Evolutionary conservation across 345 rosid species (phyloP).

Genomic region (Leavenworthia alabamica): DNA sequence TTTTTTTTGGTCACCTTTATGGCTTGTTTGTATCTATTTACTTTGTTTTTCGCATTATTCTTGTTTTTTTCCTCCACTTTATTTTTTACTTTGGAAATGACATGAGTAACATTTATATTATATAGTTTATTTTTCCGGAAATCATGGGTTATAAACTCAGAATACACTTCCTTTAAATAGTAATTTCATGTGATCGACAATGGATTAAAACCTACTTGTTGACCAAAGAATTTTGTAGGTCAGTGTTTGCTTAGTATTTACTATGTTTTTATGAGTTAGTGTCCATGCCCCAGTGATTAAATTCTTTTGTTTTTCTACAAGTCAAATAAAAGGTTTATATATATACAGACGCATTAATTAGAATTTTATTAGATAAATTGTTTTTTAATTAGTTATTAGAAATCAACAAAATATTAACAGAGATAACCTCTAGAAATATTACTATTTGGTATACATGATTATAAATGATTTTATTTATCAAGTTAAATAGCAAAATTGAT

Average conservation of each 20-base stretch:
- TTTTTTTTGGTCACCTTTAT: conserved; percentile 5
- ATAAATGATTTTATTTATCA: too few species aligned
- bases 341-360: too few species aligned
- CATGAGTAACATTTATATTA: not conserved
- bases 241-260: not conserved
- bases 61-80: conserved; percentile 22
- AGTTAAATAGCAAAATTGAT: too few species aligned
- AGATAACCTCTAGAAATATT: too few species aligned
- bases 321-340: too few species aligned
- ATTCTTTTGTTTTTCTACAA: too few species aligned
- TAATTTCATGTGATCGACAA: not conserved
- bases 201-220: not conserved
- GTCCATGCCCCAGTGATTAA: not conserved
- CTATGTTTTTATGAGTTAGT: not conserved
- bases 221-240: not conserved
- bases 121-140: conserved; percentile 5
- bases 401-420: not conserved
- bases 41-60: conserved; percentile 28
- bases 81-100: conserved; percentile 21
- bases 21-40: conserved; percentile 24
- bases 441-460: too few species aligned
- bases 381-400: not conserved
- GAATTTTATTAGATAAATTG: too few species aligned
- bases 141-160: conserved; percentile 27
- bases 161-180: not conserved